These are phyloP conservation scores for Silene conica DNA, from an alignment of 148 eudicot genomes.

Conservation along the genomic window DNA sequence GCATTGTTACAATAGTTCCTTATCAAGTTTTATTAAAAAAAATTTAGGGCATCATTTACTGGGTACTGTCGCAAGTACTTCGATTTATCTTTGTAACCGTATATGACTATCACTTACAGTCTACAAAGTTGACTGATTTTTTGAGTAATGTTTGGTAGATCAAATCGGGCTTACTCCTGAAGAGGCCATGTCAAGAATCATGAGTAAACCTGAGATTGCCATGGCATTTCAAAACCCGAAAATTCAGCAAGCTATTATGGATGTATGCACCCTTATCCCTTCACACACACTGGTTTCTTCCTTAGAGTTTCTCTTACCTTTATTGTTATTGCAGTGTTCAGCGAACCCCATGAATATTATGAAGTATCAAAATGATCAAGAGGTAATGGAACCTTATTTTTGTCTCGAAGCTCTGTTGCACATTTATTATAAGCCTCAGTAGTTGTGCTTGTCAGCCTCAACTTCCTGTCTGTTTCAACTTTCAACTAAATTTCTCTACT, in stretches of 20 bases:
- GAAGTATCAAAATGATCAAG: conserved; percentile 90
- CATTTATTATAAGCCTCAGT: background rate
- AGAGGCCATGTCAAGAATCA: conserved; percentile 87
- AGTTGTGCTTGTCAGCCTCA: background rate
- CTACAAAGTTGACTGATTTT: conserved; percentile 9
- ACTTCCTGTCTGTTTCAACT: background rate
- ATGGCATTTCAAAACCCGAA: conserved; percentile 98
- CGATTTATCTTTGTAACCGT: too few relatives aligned
- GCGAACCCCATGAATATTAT: conserved; percentile 82
- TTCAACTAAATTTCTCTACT: background rate
- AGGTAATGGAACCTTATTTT: conserved; percentile 41
- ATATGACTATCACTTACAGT: too few relatives aligned
- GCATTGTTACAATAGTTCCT: background rate
- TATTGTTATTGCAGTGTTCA: conserved; percentile 64
- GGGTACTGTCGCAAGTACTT: too few relatives aligned
- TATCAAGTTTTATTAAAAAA: background rate
- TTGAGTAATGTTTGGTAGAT: conserved; percentile 38
- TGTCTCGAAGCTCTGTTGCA: background rate
- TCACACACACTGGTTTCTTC: background rate
- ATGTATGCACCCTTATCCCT: conserved; percentile 46
- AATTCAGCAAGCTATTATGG: conserved; percentile 97
- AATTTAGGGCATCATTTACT: too few relatives aligned
- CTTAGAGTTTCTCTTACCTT: conserved; percentile 6
- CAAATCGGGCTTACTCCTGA: conserved; percentile 93
- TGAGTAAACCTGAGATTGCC: conserved; percentile 93